Evolutionary conservation across 129 eudicot genomes (phyloP), one percentile per base, ranked within the genome.

Genomic region (Chrysanthemum makinoi): DNA sequence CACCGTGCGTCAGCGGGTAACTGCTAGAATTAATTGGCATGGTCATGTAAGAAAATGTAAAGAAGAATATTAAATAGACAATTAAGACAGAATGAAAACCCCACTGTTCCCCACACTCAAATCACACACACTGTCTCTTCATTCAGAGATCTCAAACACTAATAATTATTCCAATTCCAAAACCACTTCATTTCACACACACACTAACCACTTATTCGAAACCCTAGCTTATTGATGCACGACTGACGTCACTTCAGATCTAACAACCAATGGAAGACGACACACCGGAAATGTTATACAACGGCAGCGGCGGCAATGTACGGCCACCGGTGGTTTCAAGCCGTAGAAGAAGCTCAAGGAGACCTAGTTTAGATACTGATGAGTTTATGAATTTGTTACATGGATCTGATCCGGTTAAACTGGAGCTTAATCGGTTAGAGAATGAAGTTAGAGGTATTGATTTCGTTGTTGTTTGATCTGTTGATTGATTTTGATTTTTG

Each of bases 331-430:
- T 24, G 69, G 69, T 16, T 62, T 77, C 66, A 56, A 76, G 83
- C 54, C 76, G 98, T 76, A 68, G 95, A 83, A 79, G 89, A 60
- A 83, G 78, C 20, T 73, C 91, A 22, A 66, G 84, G 69, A 75
- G 95, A 75, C 95, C 96, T 52, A 92, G 98, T 19, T 53, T 92
- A 69, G 98, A 92, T 46, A 83, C 95, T 33, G 98, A 92, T 72
- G 98, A 92, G 66, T 89, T 92, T 80, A 69, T 92, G 10, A 89
- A 78, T 74, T 65, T 89, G 67, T 89, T 93, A 46, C 98, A 93
- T 73, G 98, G 98, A 15, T 93, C 96, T 84, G 98, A 93, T 93
- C 96, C 96, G 83, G 98, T 93, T 61, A 89, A 82, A 82, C 51
- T 93, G 19, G 98, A 93, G 83, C 98, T 93, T 14, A 93, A 85